Percentiles rank a stretch among this genome's conserved stretches.
phyloP scores from a whole-genome alignment of 768 basidiomycete species.

The Tricholoma flavovirens region DNA sequence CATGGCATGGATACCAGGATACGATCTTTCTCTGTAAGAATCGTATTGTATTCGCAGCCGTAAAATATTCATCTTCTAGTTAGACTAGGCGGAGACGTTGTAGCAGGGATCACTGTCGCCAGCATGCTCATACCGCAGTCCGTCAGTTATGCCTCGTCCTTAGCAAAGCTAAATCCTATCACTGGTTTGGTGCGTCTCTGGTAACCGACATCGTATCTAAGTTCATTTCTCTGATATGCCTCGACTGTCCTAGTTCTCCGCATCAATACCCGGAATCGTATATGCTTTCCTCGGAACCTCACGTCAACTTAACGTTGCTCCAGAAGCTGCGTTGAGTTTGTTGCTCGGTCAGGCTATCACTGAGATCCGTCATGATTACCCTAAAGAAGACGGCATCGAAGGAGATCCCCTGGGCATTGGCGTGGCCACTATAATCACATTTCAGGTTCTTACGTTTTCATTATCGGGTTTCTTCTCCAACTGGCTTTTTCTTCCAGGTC shows the following conservation, averaged over 20 bases:
- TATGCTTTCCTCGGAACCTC: conserved; percentile 90
- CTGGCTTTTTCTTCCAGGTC: conserved; percentile 38
- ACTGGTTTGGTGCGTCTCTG: conserved; percentile 65
- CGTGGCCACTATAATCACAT: conserved; percentile 75
- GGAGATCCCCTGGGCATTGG: conserved; percentile 54
- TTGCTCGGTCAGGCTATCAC: conserved; percentile 83
- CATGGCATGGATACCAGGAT: conserved; percentile 73
- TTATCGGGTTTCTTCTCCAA: background rate
- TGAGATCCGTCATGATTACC: conserved; percentile 50
- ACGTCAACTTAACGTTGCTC: conserved; percentile 74
- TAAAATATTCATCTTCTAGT: background rate
- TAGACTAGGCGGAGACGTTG: conserved; percentile 51
- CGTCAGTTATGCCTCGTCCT: conserved; percentile 85
- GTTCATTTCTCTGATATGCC: background rate
- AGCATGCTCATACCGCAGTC: conserved; percentile 83
- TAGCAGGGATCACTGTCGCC: conserved; percentile 82
- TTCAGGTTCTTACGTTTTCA: conserved; percentile 51
- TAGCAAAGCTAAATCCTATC: conserved; percentile 81
- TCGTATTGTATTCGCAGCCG: background rate
- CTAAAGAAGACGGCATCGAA: conserved; percentile 35
- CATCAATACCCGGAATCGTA: conserved; percentile 80
- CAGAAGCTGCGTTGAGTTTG: conserved; percentile 84
- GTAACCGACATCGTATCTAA: background rate
- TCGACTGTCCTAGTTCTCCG: conserved; percentile 53
- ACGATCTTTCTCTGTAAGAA: conserved; percentile 59